These are phyloP conservation scores for Penicillium maclennaniae DNA, from an alignment of 495 filamentous ascomycete genomes.

Conservation along the genomic window DNA sequence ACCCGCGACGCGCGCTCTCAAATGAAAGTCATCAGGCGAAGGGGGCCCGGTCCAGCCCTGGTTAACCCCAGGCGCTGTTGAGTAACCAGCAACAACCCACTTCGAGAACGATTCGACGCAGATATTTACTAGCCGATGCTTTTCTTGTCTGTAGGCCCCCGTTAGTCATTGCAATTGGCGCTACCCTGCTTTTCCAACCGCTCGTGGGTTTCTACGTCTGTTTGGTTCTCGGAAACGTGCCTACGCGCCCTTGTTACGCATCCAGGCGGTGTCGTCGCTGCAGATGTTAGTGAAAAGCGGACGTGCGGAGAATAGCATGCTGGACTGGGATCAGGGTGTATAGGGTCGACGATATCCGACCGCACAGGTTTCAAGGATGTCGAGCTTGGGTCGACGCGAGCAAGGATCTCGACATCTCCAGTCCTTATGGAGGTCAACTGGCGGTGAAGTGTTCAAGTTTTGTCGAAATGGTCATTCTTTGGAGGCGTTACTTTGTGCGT, in stretches of 20 bases:
- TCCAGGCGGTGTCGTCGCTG: neutral
- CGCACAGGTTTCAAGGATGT: neutral
- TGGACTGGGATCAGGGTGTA: neutral
- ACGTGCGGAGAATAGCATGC: neutral
- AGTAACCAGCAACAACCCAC: neutral
- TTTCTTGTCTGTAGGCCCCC: neutral
- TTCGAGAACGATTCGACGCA: conserved; percentile 18
- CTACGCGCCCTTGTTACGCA: neutral
- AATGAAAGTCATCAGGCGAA: neutral
- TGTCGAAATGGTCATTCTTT: neutral
- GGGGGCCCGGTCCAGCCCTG: neutral
- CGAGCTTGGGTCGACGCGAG: too few relatives aligned
- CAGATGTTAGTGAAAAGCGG: neutral
- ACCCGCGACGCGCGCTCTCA: neutral
- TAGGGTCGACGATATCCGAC: conserved; percentile 3
- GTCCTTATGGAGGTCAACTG: neutral
- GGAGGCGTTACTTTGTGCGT: neutral
- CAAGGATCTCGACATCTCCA: neutral
- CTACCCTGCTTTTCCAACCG: conserved; percentile 2
- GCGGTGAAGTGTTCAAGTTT: neutral
- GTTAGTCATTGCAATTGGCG: conserved; percentile 12
- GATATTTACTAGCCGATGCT: conserved; percentile 7
- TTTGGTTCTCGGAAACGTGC: neutral
- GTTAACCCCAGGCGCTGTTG: neutral
- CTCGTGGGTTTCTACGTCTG: neutral